Conservation (phyloP, 257 asterid genomes). For the Ligustrum vulgare region DNA sequence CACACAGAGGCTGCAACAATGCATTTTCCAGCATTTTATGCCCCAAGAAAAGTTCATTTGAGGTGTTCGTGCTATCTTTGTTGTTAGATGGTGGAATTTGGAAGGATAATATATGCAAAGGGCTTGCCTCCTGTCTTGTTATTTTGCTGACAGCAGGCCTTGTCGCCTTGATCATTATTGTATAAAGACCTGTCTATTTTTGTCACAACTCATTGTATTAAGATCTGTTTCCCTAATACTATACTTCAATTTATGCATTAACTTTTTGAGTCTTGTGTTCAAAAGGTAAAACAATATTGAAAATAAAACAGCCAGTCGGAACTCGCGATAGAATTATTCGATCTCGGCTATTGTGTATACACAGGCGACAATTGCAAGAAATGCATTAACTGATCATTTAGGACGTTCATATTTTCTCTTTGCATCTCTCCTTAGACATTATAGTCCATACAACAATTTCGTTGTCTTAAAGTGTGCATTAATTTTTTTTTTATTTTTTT, state of each 20-base stretch:
- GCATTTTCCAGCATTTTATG: background rate
- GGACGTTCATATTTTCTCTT: no score
- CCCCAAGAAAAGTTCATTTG: background rate
- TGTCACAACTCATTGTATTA: background rate
- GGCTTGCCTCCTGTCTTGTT: background rate
- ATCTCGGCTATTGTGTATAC: no score
- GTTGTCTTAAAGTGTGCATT: no score
- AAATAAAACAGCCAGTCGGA: no score
- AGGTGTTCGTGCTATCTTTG: background rate
- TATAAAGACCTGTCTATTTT: background rate
- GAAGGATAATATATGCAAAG: background rate
- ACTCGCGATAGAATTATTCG: no score
- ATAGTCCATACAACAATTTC: no score
- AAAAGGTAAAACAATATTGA: background rate
- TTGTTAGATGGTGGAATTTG: background rate
- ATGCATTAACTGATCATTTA: no score
- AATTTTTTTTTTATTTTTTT: no score
- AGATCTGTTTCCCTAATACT: background rate
- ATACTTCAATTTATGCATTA: background rate
- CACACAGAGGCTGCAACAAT: background rate
- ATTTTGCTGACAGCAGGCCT: background rate
- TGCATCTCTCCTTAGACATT: no score
- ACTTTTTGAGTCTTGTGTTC: background rate
- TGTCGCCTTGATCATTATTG: background rate
- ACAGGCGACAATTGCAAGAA: no score